A percentile compares a stretch with the other conserved stretches of the same genome.
phyloP scores from a whole-genome alignment of 2,329 filamentous ascomycete genomes.

The Cladorrhinum sp. region DNA sequence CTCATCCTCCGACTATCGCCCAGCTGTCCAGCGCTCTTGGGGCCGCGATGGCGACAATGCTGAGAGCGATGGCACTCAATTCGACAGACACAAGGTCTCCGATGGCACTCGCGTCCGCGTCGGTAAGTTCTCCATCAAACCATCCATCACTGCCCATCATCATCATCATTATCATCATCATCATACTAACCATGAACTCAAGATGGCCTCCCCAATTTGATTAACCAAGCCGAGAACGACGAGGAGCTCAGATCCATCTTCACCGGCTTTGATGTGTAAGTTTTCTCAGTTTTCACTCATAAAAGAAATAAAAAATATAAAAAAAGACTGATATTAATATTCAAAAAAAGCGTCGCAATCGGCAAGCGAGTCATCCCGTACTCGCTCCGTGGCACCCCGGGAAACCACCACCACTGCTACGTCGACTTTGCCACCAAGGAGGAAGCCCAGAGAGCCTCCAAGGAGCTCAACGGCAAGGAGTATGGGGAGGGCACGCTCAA shows the following conservation, averaged over 20 bases:
- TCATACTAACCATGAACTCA: slow-evolving; percentile 42
- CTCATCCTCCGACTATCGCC: slow-evolving; percentile 23
- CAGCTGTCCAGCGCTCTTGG: slow-evolving; percentile 42
- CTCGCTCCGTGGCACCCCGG: slow-evolving; percentile 50
- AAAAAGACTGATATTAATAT: not conserved
- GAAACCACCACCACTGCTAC: slow-evolving; percentile 62
- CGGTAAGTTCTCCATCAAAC: not conserved
- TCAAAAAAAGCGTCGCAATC: slow-evolving; percentile 32
- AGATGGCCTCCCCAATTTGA: slow-evolving; percentile 49
- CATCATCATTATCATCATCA: not conserved
- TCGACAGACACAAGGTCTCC: not conserved
- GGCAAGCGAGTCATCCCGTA: slow-evolving; percentile 57
- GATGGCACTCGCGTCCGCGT: slow-evolving; percentile 32
- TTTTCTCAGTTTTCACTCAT: not conserved
- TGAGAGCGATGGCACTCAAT: slow-evolving; percentile 20
- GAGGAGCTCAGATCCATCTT: slow-evolving; percentile 47
- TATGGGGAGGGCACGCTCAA: not conserved
- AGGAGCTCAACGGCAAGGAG: slow-evolving; percentile 38
- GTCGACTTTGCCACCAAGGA: slow-evolving; percentile 58
- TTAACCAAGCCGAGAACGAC: slow-evolving; percentile 46
- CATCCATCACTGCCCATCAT: too few relatives aligned
- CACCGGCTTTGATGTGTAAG: slow-evolving; percentile 43
- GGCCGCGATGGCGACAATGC: slow-evolving; percentile 36
- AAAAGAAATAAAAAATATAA: too few relatives aligned
- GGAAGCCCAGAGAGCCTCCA: slow-evolving; percentile 51